These are phyloP conservation scores for Elasticomyces elasticus DNA, from an alignment of 495 filamentous ascomycete species.

Conservation along the genomic window DNA sequence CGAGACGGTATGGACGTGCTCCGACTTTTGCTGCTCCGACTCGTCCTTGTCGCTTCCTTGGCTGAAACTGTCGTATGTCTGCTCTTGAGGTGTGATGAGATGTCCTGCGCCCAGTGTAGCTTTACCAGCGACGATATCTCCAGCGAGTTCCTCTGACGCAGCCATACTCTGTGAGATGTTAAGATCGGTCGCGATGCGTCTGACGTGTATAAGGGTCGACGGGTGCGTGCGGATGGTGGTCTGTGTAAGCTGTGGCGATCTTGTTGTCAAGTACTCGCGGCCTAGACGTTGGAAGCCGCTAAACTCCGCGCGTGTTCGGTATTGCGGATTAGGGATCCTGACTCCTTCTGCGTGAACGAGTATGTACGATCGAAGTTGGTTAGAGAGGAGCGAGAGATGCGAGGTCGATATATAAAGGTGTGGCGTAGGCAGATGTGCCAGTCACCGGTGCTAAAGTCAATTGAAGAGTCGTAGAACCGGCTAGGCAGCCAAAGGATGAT, in stretches of 20 bases:
- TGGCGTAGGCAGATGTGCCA: background rate
- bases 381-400: no score
- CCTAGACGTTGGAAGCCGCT: background rate
- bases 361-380: no score
- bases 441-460: background rate
- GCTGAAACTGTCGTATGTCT: slow-evolving; percentile 11
- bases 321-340: background rate
- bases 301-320: background rate
- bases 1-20: slow-evolving; percentile 8
- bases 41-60: background rate
- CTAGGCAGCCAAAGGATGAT: background rate
- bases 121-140: no score
- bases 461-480: background rate
- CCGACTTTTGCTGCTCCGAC: background rate
- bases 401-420: background rate
- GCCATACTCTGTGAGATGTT: background rate
- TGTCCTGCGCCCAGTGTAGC: slow-evolving; percentile 8
- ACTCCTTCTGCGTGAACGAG: background rate
- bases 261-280: background rate
- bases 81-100: slow-evolving; percentile 13
- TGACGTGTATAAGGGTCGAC: background rate
- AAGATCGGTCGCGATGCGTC: background rate
- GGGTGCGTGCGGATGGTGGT: background rate
- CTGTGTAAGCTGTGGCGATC: background rate
- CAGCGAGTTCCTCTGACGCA: background rate